These are phyloP conservation scores for Epichloe typhina DNA, from an alignment of 2,329 filamentous ascomycete genomes.

Conservation along the genomic window DNA sequence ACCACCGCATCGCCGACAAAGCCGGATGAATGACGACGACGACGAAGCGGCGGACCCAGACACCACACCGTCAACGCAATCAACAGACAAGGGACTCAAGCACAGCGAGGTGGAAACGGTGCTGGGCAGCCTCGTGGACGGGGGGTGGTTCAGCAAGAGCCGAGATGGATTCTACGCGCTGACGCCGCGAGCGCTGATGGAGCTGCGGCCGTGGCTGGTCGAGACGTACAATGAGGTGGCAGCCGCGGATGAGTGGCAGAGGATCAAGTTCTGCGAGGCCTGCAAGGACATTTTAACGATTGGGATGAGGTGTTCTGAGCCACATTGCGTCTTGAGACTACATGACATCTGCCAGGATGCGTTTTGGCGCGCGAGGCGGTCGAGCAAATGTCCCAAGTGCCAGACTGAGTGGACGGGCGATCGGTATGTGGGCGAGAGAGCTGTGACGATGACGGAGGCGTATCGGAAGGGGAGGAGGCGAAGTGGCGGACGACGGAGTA, in stretches of 20 bases:
- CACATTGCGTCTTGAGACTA: slow-evolving; percentile 54
- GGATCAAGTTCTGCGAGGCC: slow-evolving; percentile 76
- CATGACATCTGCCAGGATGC: slow-evolving; percentile 65
- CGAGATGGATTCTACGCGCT: slow-evolving; percentile 59
- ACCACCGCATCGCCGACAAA: slow-evolving; percentile 26
- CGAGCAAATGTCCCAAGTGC: slow-evolving; percentile 52
- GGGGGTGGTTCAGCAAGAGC: slow-evolving; percentile 78
- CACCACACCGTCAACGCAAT: slow-evolving; percentile 3
- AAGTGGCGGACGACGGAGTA: slow-evolving; percentile 19
- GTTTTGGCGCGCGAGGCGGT: slow-evolving; percentile 55
- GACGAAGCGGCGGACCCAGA: slow-evolving; percentile 21
- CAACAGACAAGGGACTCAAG: slow-evolving; percentile 46
- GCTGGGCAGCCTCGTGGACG: slow-evolving; percentile 55
- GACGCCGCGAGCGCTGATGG: slow-evolving; percentile 66
- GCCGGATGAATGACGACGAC: slow-evolving; percentile 19
- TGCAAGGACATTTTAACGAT: slow-evolving; percentile 84
- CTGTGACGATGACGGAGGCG: slow-evolving; percentile 39
- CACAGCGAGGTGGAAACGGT: slow-evolving; percentile 66
- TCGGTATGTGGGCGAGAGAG: slow-evolving; percentile 42
- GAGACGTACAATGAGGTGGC: slow-evolving; percentile 76
- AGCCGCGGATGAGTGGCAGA: slow-evolving; percentile 47
- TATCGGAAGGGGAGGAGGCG: slow-evolving; percentile 31
- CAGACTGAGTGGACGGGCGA: slow-evolving; percentile 34
- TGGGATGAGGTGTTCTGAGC: slow-evolving; percentile 61
- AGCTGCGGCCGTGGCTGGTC: slow-evolving; percentile 72